Conservation (phyloP, 2,329 filamentous ascomycete genomes). For the Colletotrichum caudatum region DNA sequence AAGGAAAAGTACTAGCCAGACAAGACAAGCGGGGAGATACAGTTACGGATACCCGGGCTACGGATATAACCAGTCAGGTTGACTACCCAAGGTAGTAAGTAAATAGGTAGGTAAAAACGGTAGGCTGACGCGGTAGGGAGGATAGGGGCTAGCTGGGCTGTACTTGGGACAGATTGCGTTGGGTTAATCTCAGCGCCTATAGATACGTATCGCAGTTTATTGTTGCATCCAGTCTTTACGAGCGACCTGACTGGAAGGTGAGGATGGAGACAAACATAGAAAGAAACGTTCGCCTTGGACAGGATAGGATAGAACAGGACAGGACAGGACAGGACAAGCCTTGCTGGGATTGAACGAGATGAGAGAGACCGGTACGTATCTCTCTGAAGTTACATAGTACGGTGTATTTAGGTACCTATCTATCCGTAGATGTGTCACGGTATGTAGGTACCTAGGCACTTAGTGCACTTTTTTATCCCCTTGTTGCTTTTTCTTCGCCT, state of each 20-base stretch:
- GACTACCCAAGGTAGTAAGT: neutral
- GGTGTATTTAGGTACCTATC: too few species aligned
- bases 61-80: neutral
- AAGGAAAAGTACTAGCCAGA: neutral
- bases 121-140: neutral
- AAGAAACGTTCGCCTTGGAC: neutral
- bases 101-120: neutral
- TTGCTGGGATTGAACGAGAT: neutral
- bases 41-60: neutral
- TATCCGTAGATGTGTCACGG: too few species aligned
- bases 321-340: neutral
- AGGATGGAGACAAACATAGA: neutral
- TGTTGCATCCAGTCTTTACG: too few species aligned
- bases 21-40: neutral
- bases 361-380: neutral
- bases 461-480: neutral
- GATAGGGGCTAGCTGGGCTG: neutral
- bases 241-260: neutral
- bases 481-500: too few species aligned
- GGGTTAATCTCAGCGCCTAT: conserved; percentile 22
- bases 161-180: neutral
- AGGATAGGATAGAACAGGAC: neutral
- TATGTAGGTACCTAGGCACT: too few species aligned
- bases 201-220: neutral
- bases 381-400: too few species aligned